A percentile compares a stretch with the other conserved stretches of the same genome.
Evolutionary conservation across 495 filamentous ascomycete species (phyloP).

Genomic region (Talaromyces proteolyticus): DNA sequence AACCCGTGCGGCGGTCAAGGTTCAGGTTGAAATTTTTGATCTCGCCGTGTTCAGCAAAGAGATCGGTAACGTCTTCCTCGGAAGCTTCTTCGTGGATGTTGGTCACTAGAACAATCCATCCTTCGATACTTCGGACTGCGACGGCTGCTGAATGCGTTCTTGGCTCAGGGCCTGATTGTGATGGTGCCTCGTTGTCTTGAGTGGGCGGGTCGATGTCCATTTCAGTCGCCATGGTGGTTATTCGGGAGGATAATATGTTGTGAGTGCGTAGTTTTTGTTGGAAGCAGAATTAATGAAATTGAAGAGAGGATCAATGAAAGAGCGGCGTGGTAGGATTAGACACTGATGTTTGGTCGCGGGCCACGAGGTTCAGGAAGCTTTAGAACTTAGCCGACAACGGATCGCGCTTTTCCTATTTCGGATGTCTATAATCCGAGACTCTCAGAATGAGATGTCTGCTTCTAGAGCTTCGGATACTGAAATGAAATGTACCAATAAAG

Average conservation of each 20-base stretch:
- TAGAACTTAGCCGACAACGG: too few relatives aligned
- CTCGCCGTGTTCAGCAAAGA: slow-evolving; percentile 93
- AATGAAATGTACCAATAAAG: too few relatives aligned
- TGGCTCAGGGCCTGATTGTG: slow-evolving; percentile 50
- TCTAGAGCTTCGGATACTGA: too few relatives aligned
- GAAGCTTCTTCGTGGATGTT: slow-evolving; percentile 97
- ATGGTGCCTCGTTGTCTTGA: slow-evolving; percentile 33
- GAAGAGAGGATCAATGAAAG: too few relatives aligned
- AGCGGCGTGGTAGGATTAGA: too few relatives aligned
- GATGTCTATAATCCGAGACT: too few relatives aligned
- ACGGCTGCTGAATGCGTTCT: slow-evolving; percentile 75
- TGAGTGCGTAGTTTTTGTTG: background rate
- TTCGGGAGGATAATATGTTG: background rate
- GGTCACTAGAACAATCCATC: slow-evolving; percentile 95
- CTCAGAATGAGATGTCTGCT: too few relatives aligned
- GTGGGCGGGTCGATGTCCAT: slow-evolving; percentile 73
- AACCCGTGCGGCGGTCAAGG: slow-evolving; percentile 90
- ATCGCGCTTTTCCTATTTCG: background rate
- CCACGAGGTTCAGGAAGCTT: too few relatives aligned
- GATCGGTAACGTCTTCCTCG: slow-evolving; percentile 91
- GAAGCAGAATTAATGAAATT: background rate
- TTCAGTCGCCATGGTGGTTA: slow-evolving; percentile 57
- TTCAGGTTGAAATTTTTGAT: slow-evolving; percentile 97
- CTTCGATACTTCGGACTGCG: slow-evolving; percentile 95
- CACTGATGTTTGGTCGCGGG: too few relatives aligned